Percentiles rank a stretch among this genome's conserved stretches.
These are phyloP conservation scores for Pseudoscleropodium purum DNA, from an alignment of 225 moss, liverwort and hornwort species.

Conservation along the genomic window DNA sequence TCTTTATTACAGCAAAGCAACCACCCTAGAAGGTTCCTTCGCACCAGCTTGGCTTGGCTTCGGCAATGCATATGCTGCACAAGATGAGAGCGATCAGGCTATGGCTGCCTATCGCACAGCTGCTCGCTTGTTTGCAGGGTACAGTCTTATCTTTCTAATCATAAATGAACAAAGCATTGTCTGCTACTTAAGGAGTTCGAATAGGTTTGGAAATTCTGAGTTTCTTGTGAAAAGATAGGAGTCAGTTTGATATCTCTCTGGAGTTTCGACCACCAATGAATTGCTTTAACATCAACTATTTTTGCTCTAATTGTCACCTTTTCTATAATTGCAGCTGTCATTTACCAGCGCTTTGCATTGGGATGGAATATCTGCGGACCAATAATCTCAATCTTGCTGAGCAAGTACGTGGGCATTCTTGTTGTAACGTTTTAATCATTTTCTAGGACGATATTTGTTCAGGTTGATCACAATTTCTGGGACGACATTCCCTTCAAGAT, in stretches of 20 bases:
- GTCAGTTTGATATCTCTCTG: background rate
- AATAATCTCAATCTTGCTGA: conserved; percentile 96
- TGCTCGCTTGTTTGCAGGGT: conserved; percentile 92
- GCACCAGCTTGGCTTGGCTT: conserved; percentile 99
- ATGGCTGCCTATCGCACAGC: conserved; percentile 99
- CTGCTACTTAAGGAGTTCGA: background rate
- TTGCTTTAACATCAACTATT: background rate
- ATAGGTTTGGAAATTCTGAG: background rate
- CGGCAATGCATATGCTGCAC: conserved; percentile 95
- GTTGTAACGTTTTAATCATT: background rate
- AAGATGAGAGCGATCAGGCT: conserved; percentile 99
- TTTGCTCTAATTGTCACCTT: background rate
- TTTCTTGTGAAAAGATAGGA: background rate
- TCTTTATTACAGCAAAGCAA: conserved; percentile 67
- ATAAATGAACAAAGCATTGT: background rate
- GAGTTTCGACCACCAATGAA: background rate
- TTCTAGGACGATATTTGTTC: background rate
- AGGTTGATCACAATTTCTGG: background rate
- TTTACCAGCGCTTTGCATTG: conserved; percentile 88
- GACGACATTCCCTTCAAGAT: background rate
- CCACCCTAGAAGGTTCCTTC: conserved; percentile 80
- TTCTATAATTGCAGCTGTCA: conserved; percentile 47
- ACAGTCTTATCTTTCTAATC: background rate
- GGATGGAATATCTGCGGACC: conserved; percentile 96
- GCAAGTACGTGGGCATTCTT: conserved; percentile 31